Base-by-base conservation (phyloP, 768 basidiomycete genomes). In the Coprinopsis cinerea region DNA sequence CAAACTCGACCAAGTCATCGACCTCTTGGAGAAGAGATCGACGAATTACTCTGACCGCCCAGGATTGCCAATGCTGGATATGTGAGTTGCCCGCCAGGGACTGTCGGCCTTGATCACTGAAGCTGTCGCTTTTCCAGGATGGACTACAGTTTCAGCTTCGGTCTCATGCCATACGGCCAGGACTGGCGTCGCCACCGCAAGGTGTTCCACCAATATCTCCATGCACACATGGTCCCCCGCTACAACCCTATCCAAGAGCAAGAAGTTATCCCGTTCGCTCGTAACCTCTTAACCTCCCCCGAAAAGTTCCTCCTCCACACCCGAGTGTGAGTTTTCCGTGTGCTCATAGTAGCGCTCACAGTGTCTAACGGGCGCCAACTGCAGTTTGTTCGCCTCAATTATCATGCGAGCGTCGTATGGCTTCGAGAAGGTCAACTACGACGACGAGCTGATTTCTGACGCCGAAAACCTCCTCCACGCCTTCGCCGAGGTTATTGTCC, bases 261-360 rank as follows among this genome's bases (percentile, higher is more conserved):
- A 15, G 59, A 70, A 54, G 64, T 63, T 0, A 58, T 55, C 4
- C 46, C 61, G 20, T 60, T 74, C 27, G 55, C 68, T 15, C 44
- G 55, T 10, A 63, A 62, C 13, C 32, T 76, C 4, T 46, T 65
- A 14, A 43, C 48, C 13, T 44, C 56, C 17, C 67, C 68, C 0
- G 55, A 59, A 0, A 48, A 56, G 11, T 48, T 65, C n/a, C 42
- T 55, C 2, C 46, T 59, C 2, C 62, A 66, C 47, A 53, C 72
- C 22, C 57, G 37, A 37, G 9, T 32, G 54, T 55, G 40, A 2
- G 54, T 56, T 14, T 26, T 36, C 37, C 17, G 20, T n/a, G 22
- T 2, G 2, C 23, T 49, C 20, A 34, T 34, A 25, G 23, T 23
- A 20, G 11, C 17, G 18, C 42, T 25, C 20, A n/a, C n/a, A n/a